These are phyloP conservation scores for Aspergillus campestris DNA, from an alignment of 495 filamentous ascomycete species.

Conservation along the genomic window DNA sequence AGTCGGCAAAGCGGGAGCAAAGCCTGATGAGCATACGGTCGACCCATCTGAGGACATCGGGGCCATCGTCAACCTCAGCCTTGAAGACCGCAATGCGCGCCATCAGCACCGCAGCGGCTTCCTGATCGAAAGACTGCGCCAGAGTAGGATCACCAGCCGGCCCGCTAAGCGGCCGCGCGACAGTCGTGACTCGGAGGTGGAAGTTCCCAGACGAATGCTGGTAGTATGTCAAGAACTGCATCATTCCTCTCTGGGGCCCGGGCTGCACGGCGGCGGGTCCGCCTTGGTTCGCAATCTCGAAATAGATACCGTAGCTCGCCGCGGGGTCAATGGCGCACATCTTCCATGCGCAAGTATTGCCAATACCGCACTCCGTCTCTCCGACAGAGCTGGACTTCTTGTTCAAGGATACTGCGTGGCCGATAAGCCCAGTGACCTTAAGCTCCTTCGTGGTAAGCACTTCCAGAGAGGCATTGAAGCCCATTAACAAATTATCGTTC, in stretches of 20 bases:
- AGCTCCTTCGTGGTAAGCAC: slow-evolving; percentile 97
- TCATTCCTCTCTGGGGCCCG: slow-evolving; percentile 85
- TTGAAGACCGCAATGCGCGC: slow-evolving; percentile 98
- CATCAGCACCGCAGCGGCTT: slow-evolving; percentile 97
- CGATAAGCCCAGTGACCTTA: slow-evolving; percentile 97
- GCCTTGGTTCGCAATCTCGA: slow-evolving; percentile 93
- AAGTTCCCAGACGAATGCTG: slow-evolving; percentile 95
- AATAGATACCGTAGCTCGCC: slow-evolving; percentile 92
- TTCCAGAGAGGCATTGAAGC: slow-evolving; percentile 95
- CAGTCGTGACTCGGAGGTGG: slow-evolving; percentile 91
- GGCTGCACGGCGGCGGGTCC: slow-evolving; percentile 80
- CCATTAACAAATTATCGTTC: slow-evolving; percentile 92
- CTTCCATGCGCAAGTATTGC: slow-evolving; percentile 99
- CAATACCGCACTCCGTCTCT: slow-evolving; percentile 96
- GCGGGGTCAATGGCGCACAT: slow-evolving; percentile 97
- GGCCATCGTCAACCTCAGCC: slow-evolving; percentile 96
- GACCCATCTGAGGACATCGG: slow-evolving; percentile 98
- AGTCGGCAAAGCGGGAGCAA: slow-evolving; percentile 96
- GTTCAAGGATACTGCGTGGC: slow-evolving; percentile 91
- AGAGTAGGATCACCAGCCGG: slow-evolving; percentile 96
- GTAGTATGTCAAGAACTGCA: slow-evolving; percentile 99
- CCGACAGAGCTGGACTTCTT: slow-evolving; percentile 97
- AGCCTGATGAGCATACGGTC: slow-evolving; percentile 97
- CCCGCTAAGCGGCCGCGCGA: slow-evolving; percentile 83
- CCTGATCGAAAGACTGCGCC: slow-evolving; percentile 96